Evolutionary conservation across 805 yeast genomes (phyloP).

Genomic region (Diddensiella transvaalensis): DNA sequence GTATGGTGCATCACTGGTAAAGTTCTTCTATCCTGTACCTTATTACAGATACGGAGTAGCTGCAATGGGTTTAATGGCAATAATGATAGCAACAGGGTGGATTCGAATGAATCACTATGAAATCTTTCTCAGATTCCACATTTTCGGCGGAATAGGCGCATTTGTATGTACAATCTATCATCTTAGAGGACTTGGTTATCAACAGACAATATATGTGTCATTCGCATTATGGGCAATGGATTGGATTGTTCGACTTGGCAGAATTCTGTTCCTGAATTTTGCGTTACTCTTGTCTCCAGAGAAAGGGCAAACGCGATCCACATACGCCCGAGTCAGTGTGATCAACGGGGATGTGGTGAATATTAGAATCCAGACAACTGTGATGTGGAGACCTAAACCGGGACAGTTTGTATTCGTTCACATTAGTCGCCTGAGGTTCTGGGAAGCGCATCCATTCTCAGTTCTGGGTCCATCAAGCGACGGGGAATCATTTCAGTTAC

Average conservation of each 20-base stretch:
- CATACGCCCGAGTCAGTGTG: slow-evolving; percentile 40
- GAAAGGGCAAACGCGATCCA: slow-evolving; percentile 29
- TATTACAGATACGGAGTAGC: slow-evolving; percentile 36
- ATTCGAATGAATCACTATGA: slow-evolving; percentile 57
- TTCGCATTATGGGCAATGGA: slow-evolving; percentile 67
- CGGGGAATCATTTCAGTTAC: slow-evolving; percentile 44
- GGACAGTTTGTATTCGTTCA: slow-evolving; percentile 64
- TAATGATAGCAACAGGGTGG: slow-evolving; percentile 42
- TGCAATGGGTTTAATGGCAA: slow-evolving; percentile 33
- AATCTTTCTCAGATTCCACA: slow-evolving; percentile 52
- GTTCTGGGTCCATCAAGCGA: slow-evolving; percentile 41
- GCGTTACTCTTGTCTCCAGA: slow-evolving; percentile 34
- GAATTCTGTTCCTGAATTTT: slow-evolving; percentile 40
- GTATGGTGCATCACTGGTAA: slow-evolving; percentile 31
- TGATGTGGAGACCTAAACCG: slow-evolving; percentile 52
- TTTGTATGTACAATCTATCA: slow-evolving; percentile 61
- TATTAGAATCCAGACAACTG: slow-evolving; percentile 49
- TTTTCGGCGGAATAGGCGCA: slow-evolving; percentile 51
- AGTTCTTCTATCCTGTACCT: slow-evolving; percentile 34
- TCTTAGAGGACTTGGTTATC: slow-evolving; percentile 47
- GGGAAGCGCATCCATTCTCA: slow-evolving; percentile 72
- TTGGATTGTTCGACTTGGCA: slow-evolving; percentile 51
- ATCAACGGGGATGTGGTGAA: slow-evolving; percentile 46
- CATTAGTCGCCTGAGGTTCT: slow-evolving; percentile 44
- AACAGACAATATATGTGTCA: slow-evolving; percentile 50